Evolutionary conservation across 805 yeast species (phyloP).

Genomic region (Starmerella sirachaensis): DNA sequence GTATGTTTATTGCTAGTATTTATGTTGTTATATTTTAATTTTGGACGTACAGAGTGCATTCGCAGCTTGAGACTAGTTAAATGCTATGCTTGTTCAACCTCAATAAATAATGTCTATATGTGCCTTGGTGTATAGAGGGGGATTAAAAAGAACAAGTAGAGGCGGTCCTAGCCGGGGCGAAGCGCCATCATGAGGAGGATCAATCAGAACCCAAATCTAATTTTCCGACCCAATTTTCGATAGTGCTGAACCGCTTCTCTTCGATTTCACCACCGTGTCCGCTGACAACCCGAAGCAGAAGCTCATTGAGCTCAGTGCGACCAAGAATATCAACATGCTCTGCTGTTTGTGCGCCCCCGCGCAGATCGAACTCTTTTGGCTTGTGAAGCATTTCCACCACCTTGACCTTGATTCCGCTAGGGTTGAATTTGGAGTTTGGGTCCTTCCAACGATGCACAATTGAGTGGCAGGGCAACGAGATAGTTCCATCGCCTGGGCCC

Average conservation of each 20-base stretch:
- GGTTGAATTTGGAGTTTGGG: slow-evolving; percentile 53
- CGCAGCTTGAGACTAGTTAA: too few relatives aligned
- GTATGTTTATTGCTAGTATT: too few relatives aligned
- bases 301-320: slow-evolving; percentile 80
- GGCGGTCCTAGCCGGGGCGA: too few relatives aligned
- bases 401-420: slow-evolving; percentile 59
- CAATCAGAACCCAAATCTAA: slow-evolving; percentile 45
- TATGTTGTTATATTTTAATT: too few relatives aligned
- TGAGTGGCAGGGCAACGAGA: slow-evolving; percentile 71
- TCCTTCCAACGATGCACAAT: slow-evolving; percentile 89
- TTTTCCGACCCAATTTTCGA: slow-evolving; percentile 48
- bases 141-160: too few relatives aligned
- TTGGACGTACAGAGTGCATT: too few relatives aligned
- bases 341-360: slow-evolving; percentile 96
- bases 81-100: too few relatives aligned
- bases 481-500: slow-evolving; percentile 95
- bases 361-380: slow-evolving; percentile 83
- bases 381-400: slow-evolving; percentile 86
- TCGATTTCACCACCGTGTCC: slow-evolving; percentile 64
- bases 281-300: slow-evolving; percentile 66
- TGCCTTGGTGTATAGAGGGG: too few relatives aligned
- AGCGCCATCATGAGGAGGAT: too few relatives aligned
- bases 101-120: too few relatives aligned
- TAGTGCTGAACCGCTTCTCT: slow-evolving; percentile 45
- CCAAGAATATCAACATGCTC: slow-evolving; percentile 97